phyloP scores from a whole-genome alignment of 257 asterid genomes.

The Nicotiana paniculata region DNA sequence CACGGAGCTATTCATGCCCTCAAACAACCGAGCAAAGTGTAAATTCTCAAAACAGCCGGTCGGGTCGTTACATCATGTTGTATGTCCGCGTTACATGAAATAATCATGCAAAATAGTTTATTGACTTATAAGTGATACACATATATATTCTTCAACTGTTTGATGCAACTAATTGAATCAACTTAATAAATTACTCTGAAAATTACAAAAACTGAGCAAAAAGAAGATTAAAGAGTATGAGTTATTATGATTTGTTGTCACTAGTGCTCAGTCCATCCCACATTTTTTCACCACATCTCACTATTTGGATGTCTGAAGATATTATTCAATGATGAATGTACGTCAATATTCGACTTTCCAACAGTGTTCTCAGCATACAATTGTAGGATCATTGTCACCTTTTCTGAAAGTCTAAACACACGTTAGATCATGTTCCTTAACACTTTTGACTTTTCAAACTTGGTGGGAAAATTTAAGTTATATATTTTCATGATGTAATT shows the following conservation, averaged over 20 bases:
- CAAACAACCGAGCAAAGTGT: no score
- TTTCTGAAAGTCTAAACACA: conserved; percentile 3
- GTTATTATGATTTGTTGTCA: neutral
- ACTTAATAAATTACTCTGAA: neutral
- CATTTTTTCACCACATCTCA: neutral
- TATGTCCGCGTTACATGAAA: no score
- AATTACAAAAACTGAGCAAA: neutral
- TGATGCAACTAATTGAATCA: neutral
- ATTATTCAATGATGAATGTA: neutral
- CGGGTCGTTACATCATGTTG: no score
- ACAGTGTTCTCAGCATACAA: neutral
- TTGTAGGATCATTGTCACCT: conserved; percentile 9
- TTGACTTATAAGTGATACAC: neutral
- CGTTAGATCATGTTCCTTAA: neutral
- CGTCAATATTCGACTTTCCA: neutral
- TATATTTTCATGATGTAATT: neutral
- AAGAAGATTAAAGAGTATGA: neutral
- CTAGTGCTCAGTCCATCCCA: neutral
- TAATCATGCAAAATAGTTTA: neutral
- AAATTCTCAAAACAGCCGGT: no score
- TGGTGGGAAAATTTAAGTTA: no score
- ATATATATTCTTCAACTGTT: neutral
- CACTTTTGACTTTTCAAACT: neutral
- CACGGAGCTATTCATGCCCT: no score
- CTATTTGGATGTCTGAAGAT: neutral